A percentile compares a stretch with the other conserved stretches of the same genome.
Evolutionary conservation across 495 filamentous ascomycete genomes (phyloP).

Genomic region (Penicillium cataractarum): DNA sequence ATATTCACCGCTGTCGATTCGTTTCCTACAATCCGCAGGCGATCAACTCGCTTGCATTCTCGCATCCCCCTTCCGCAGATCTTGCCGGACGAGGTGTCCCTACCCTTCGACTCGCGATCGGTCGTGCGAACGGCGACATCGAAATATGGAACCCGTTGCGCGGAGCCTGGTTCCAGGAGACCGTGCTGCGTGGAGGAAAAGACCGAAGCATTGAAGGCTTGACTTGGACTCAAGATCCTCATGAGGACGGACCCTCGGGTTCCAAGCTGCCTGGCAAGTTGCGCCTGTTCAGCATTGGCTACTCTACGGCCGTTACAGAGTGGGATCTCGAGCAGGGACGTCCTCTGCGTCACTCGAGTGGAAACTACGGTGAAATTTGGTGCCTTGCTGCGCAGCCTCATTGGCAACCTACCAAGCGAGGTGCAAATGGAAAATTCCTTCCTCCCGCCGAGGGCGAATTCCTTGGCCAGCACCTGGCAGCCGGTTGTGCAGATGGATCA

Average conservation of each 20-base stretch:
- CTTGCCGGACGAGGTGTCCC: slow-evolving; percentile 52
- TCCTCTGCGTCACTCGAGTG: slow-evolving; percentile 79
- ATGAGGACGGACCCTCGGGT: slow-evolving; percentile 64
- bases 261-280: slow-evolving; percentile 69
- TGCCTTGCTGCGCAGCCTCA: slow-evolving; percentile 88
- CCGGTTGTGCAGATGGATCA: slow-evolving; percentile 90
- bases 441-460: slow-evolving; percentile 48
- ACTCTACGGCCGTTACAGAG: slow-evolving; percentile 87
- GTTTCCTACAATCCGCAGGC: slow-evolving; percentile 91
- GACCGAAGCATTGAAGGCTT: slow-evolving; percentile 88
- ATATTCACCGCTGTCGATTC: slow-evolving; percentile 96
- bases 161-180: slow-evolving; percentile 89
- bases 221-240: slow-evolving; percentile 87
- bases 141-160: slow-evolving; percentile 95
- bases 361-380: slow-evolving; percentile 96
- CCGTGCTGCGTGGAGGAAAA: slow-evolving; percentile 78
- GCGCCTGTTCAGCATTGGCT: slow-evolving; percentile 95
- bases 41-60: slow-evolving; percentile 94
- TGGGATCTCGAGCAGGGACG: slow-evolving; percentile 84
- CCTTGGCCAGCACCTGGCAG: slow-evolving; percentile 73
- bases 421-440: slow-evolving; percentile 38
- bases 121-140: slow-evolving; percentile 92
- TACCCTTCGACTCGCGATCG: slow-evolving; percentile 80
- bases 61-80: slow-evolving; percentile 68
- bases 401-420: slow-evolving; percentile 44